Percentiles rank a stretch among this genome's conserved stretches.
Conservation (phyloP, 495 filamentous ascomycete species). For the Podospora australis region DNA sequence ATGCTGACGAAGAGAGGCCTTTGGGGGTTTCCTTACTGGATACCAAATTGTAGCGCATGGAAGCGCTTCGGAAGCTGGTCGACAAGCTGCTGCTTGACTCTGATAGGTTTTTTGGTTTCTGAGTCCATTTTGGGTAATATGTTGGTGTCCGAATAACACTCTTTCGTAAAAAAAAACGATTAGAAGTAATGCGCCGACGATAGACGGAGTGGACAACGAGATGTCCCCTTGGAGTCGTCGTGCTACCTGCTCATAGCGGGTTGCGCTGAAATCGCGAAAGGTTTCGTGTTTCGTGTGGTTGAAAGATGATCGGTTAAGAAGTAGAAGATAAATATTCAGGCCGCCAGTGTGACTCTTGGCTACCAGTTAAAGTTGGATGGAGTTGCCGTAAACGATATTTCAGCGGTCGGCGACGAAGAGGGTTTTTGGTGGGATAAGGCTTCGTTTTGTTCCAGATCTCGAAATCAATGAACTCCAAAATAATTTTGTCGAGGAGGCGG, state of each 20-base stretch:
- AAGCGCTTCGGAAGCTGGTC: conserved; percentile 84
- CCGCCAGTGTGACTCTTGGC: too few relatives aligned
- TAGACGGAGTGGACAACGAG: not conserved
- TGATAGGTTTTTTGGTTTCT: conserved; percentile 8
- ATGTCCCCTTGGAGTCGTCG: conserved; percentile 2
- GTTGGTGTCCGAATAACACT: not conserved
- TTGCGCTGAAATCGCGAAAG: too few relatives aligned
- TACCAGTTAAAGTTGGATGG: not conserved
- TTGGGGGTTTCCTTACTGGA: conserved; percentile 58
- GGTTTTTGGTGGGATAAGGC: not conserved
- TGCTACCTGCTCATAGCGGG: conserved; percentile 16
- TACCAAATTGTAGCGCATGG: conserved; percentile 87
- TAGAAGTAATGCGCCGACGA: too few relatives aligned
- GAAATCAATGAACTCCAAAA: not conserved
- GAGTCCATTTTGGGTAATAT: conserved; percentile 6
- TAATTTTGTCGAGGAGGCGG: conserved; percentile 14
- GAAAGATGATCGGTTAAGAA: not conserved
- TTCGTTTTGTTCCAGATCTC: not conserved
- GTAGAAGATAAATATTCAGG: too few relatives aligned
- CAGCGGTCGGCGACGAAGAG: not conserved
- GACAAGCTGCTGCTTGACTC: conserved; percentile 81
- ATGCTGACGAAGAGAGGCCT: too few relatives aligned
- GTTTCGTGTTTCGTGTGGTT: not conserved
- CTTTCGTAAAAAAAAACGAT: too few relatives aligned
- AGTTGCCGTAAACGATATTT: too few relatives aligned